Base-by-base conservation (phyloP, 345 rosid genomes). In the Murraya koenigii region DNA sequence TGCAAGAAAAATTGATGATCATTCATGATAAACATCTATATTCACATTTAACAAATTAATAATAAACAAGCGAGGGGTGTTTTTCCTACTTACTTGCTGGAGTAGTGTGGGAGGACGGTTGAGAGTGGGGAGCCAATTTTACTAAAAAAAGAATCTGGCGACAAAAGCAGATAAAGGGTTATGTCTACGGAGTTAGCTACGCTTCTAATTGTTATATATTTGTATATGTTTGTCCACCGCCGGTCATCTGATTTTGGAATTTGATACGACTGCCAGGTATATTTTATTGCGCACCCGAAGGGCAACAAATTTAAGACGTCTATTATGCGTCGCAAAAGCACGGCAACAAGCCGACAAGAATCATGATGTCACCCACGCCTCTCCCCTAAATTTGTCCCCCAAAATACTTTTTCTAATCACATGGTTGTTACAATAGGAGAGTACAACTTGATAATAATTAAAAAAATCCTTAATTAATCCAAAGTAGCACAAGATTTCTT, bases 331-430 rank as follows among this genome's bases (percentile, higher is more conserved):
- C 75, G 56, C 33, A 69, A 78, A 83, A 72, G 36, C 61, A 49
- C 23, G 60, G 77, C 78, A 66, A 74, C 25, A 28, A 0, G 55
- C 69, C 83, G 71, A 71, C 78, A 78, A 52, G 69, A 80, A 80
- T 80, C 81, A 78, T 75, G 75, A 78, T 71, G 82, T 75, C 75
- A 66, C 77, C 80, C 80, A 60, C 81, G 82, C 80, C 75, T 26
- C 38, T 1, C 41, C 41, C 44, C 36, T 15, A 7, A 15, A n/a
- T 36, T 69, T 23, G 8, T 35, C 63, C 47, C 44, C 60, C 8
- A 3, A 32, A 56, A 7, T 47, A 61, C 22, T 7, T 54, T 75
- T 30, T 8, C 54, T 30, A 19, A 8, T 28, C 76, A 52, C 61
- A 54, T 64, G 77, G 35, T 69, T 63, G 9, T 26, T 47, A 41